A percentile compares a stretch with the other conserved stretches of the same genome.
phyloP scores from a whole-genome alignment of 2,329 filamentous ascomycete genomes.

The Lecanicillium sp. region DNA sequence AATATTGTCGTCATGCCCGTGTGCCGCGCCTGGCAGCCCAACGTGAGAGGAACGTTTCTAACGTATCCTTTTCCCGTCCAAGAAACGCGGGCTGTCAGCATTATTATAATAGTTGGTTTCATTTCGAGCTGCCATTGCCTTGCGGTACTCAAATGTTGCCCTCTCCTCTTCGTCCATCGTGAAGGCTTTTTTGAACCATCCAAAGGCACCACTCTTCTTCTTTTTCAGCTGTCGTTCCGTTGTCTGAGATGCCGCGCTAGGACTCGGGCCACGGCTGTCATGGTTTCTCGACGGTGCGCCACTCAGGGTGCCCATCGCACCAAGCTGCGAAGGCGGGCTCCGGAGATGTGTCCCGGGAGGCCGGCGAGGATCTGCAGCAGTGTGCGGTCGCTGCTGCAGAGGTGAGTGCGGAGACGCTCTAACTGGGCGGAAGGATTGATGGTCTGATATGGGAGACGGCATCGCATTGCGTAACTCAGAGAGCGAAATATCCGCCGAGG shows the following conservation, averaged over 20 bases:
- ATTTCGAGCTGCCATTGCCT: slow-evolving; percentile 30
- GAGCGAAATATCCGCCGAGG: slow-evolving; percentile 24
- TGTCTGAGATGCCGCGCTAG: slow-evolving; percentile 18
- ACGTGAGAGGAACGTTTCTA: slow-evolving; percentile 9
- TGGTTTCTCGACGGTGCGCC: slow-evolving; percentile 41
- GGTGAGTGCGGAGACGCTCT: slow-evolving; percentile 57
- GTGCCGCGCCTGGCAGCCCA: too few relatives aligned
- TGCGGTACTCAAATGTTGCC: slow-evolving; percentile 49
- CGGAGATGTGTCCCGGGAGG: slow-evolving; percentile 30
- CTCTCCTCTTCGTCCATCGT: slow-evolving; percentile 57
- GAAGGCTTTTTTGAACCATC: slow-evolving; percentile 62
- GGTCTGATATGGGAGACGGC: slow-evolving; percentile 43
- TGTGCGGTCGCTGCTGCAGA: slow-evolving; percentile 52
- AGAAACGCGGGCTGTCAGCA: slow-evolving; percentile 40
- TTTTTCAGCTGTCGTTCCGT: slow-evolving; percentile 47
- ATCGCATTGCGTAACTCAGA: slow-evolving; percentile 31
- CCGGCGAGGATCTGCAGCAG: slow-evolving; percentile 27
- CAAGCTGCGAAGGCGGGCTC: slow-evolving; percentile 45
- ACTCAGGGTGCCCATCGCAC: slow-evolving; percentile 49
- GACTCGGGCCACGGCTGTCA: slow-evolving; percentile 24
- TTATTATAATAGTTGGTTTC: slow-evolving; percentile 43
- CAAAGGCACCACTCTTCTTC: slow-evolving; percentile 56
- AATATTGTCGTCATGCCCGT: too few relatives aligned
- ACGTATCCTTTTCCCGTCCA: slow-evolving; percentile 46
- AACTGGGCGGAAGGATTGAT: slow-evolving; percentile 54